Percentiles rank a stretch among this genome's conserved stretches.
Evolutionary conservation across 2,329 filamentous ascomycete genomes (phyloP).

Genomic region (Ceratocystis papillata): DNA sequence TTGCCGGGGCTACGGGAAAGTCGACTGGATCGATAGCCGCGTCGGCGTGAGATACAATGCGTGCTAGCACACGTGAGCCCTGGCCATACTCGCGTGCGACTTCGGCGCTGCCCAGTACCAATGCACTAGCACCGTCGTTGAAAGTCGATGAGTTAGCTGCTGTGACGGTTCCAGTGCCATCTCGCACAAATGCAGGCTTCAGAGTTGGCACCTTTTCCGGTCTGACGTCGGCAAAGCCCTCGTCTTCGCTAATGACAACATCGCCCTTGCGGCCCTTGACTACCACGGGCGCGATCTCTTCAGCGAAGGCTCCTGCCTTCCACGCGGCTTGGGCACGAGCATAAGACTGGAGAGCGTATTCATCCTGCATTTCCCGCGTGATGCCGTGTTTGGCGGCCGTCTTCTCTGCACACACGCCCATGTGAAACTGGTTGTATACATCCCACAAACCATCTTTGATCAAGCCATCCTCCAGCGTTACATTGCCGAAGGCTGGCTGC

Average conservation of each 20-base stretch:
- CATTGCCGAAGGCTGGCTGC: constrained; percentile 73
- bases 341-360: constrained; percentile 82
- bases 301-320: constrained; percentile 69
- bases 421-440: constrained; percentile 93
- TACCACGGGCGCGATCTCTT: constrained; percentile 82
- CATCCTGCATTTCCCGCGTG: constrained; percentile 76
- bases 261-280: constrained; percentile 78
- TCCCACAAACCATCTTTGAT: constrained; percentile 94
- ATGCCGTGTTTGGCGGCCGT: constrained; percentile 81
- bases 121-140: constrained; percentile 85
- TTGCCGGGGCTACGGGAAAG: constrained; percentile 85
- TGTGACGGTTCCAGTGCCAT: constrained; percentile 81
- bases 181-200: constrained; percentile 81
- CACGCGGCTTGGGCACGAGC: constrained; percentile 83
- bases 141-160: constrained; percentile 90
- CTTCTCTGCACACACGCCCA: constrained; percentile 93
- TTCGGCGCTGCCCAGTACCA: constrained; percentile 73
- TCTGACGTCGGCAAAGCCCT: constrained; percentile 80
- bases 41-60: constrained; percentile 76
- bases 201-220: constrained; percentile 74
- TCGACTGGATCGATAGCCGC: constrained; percentile 85
- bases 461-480: constrained; percentile 80
- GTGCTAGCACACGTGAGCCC: constrained; percentile 71
- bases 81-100: constrained; percentile 70
- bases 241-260: constrained; percentile 66